Evolutionary conservation across 768 basidiomycete species (phyloP).

Genomic region (Amanita phalloides): DNA sequence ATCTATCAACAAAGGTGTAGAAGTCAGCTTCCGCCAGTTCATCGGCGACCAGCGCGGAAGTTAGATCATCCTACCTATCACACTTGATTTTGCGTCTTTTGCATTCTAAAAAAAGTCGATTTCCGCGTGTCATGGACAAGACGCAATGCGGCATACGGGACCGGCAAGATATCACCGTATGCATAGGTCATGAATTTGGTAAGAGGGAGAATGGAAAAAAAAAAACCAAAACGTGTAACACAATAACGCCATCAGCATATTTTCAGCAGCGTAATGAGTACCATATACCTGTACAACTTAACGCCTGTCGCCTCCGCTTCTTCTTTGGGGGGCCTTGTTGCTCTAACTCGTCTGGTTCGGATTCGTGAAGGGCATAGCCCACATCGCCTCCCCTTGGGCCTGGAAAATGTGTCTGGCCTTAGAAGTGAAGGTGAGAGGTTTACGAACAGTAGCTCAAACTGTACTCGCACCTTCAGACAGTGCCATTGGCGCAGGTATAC

Average conservation of each 20-base stretch:
- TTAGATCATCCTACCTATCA: conserved; percentile 49
- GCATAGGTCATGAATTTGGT: neutral
- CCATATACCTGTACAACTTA: conserved; percentile 72
- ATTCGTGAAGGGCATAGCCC: conserved; percentile 28
- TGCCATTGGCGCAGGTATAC: conserved; percentile 12
- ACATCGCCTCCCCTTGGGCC: neutral
- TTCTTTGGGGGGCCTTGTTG: conserved; percentile 64
- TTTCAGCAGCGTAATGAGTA: conserved; percentile 6
- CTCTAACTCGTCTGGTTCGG: conserved; percentile 44
- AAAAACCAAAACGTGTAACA: conserved; percentile 4
- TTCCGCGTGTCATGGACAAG: conserved; percentile 20
- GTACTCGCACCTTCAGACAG: conserved; percentile 9
- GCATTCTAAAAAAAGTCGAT: conserved; percentile 42
- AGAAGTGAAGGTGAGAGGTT: conserved; percentile 9
- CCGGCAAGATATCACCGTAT: conserved; percentile 10
- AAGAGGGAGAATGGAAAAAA: neutral
- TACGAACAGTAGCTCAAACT: conserved; percentile 15
- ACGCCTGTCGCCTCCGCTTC: conserved; percentile 71
- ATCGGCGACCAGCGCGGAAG: conserved; percentile 8
- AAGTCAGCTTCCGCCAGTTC: conserved; percentile 14
- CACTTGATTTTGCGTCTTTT: conserved; percentile 85
- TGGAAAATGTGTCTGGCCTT: neutral
- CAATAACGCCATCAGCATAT: conserved; percentile 1
- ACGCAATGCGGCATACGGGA: conserved; percentile 16
- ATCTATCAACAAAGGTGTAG: conserved; percentile 26